Conservation (phyloP, 2,329 filamentous ascomycete species). For the Colletotrichum sp. region DNA sequence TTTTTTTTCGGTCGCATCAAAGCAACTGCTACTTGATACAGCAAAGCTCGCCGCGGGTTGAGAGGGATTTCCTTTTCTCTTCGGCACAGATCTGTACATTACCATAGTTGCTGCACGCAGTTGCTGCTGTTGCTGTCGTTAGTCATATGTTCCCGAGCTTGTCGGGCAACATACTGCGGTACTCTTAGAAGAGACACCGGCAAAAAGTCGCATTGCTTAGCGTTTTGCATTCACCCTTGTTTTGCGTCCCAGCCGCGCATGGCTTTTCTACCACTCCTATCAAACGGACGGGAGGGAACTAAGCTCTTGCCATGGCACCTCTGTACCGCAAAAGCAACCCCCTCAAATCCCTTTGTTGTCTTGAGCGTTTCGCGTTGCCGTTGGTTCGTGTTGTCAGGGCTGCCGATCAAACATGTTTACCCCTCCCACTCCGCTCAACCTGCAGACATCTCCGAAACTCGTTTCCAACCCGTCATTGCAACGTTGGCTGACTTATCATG, state of each 20-base stretch:
- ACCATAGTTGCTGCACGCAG: conserved; percentile 50
- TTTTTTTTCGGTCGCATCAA: conserved; percentile 35
- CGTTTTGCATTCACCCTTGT: conserved; percentile 22
- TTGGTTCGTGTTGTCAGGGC: conserved; percentile 8
- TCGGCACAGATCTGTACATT: conserved; percentile 60
- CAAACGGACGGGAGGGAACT: neutral
- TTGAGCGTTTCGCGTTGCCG: conserved; percentile 15
- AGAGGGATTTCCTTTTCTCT: conserved; percentile 37
- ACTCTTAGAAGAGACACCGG: conserved; percentile 22
- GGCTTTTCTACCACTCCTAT: neutral
- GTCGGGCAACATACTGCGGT: conserved; percentile 13
- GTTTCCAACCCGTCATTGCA: conserved; percentile 14
- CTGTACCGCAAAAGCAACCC: conserved; percentile 14
- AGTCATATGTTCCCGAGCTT: conserved; percentile 19
- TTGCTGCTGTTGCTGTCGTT: conserved; percentile 42
- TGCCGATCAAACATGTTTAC: conserved; percentile 21
- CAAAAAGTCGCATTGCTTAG: conserved; percentile 25
- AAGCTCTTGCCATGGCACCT: conserved; percentile 4
- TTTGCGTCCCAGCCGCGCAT: conserved; percentile 22
- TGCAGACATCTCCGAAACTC: conserved; percentile 4
- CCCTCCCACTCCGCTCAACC: conserved; percentile 15
- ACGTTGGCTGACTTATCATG: conserved; percentile 27
- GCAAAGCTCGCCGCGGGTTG: conserved; percentile 41
- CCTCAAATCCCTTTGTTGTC: conserved; percentile 6
- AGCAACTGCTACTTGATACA: conserved; percentile 39